phyloP scores from a whole-genome alignment of 306 rosid species.

The Dicorynia guianensis region DNA sequence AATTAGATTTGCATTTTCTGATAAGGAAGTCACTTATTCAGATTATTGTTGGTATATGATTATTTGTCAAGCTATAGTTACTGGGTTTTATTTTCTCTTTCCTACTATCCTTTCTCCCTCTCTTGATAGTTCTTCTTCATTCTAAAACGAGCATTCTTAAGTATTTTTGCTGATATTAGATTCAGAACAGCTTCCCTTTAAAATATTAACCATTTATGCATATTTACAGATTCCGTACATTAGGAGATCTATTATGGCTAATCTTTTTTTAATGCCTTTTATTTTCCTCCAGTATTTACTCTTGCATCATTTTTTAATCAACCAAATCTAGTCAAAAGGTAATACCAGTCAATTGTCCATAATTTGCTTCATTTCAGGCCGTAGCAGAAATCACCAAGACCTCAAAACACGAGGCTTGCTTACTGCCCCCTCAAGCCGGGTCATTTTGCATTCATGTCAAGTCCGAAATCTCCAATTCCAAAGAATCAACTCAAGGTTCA shows the following conservation, averaged over 20 bases:
- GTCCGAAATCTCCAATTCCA: conserved; percentile 55
- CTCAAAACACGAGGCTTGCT: conserved; percentile 76
- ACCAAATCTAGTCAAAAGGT: conserved; percentile 10
- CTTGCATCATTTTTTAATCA: conserved; percentile 17
- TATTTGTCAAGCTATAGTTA: neutral
- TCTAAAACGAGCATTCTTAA: neutral
- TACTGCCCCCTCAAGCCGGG: conserved; percentile 71
- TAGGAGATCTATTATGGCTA: neutral
- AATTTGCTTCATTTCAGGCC: conserved; percentile 60
- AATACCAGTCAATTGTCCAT: conserved; percentile 1
- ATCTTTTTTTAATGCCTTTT: conserved; percentile 18
- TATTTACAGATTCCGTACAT: conserved; percentile 8
- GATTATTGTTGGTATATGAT: neutral
- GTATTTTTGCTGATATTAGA: neutral
- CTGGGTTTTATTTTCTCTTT: neutral
- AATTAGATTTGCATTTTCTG: neutral
- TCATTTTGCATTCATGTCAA: conserved; percentile 62
- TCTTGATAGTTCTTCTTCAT: neutral
- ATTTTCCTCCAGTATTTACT: neutral
- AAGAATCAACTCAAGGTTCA: conserved; percentile 50
- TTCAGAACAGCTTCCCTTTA: neutral
- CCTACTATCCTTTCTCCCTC: neutral
- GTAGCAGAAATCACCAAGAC: conserved; percentile 84
- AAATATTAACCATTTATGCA: conserved; percentile 12
- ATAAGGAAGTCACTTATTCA: neutral